A percentile compares a stretch with the other conserved stretches of the same genome.
These are phyloP conservation scores for Grosmannia serpens DNA, from an alignment of 2,329 filamentous ascomycete species.

Conservation along the genomic window DNA sequence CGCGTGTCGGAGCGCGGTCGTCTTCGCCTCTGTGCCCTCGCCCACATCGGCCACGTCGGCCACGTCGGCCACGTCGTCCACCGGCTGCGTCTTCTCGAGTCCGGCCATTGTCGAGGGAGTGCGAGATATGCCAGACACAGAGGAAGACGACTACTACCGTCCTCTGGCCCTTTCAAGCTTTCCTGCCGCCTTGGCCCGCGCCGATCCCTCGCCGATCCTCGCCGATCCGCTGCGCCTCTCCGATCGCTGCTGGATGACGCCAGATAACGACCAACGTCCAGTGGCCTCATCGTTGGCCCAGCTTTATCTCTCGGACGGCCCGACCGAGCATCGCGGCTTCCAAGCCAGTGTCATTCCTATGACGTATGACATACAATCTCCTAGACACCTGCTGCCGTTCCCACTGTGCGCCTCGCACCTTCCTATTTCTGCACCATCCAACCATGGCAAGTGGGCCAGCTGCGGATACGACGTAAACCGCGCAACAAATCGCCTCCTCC, in stretches of 20 bases:
- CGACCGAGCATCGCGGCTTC: too few relatives aligned
- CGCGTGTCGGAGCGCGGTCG: conserved; percentile 20
- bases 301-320: neutral
- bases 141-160: too few relatives aligned
- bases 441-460: too few relatives aligned
- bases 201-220: neutral
- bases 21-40: neutral
- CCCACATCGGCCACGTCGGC: neutral
- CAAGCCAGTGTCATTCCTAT: too few relatives aligned
- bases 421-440: too few relatives aligned
- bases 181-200: neutral
- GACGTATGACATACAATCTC: too few relatives aligned
- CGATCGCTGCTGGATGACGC: neutral
- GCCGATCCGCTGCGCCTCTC: neutral
- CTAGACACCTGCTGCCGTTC: too few relatives aligned
- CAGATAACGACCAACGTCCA: neutral
- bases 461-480: too few relatives aligned
- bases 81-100: neutral
- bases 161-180: neutral
- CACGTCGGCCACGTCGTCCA: neutral
- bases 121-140: neutral
- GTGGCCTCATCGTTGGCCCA: neutral
- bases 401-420: too few relatives aligned
- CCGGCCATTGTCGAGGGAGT: neutral
- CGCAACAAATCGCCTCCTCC: neutral